Percentiles rank a stretch among this genome's conserved stretches.
Evolutionary conservation across 352 stramenopile genomes (phyloP).

Genomic region (Phytophthora europaea): DNA sequence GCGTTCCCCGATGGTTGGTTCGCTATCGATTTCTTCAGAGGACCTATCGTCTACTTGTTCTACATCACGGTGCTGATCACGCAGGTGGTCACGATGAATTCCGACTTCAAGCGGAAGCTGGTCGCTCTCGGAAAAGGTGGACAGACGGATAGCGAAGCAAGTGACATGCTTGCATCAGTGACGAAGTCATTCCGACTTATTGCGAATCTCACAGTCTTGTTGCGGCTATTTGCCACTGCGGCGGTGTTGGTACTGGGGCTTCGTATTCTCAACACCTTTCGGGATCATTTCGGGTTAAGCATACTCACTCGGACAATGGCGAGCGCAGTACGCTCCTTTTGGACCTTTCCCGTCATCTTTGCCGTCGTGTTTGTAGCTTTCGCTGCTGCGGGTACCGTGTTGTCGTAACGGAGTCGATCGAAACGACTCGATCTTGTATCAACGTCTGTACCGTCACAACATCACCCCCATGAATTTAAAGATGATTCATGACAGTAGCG

Average conservation of each 20-base stretch:
- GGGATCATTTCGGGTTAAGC: conserved; percentile 63
- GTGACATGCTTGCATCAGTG: conserved; percentile 24
- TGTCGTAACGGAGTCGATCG: too few relatives aligned
- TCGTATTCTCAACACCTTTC: conserved; percentile 59
- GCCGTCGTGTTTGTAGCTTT: conserved; percentile 69
- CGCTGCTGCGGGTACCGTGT: conserved; percentile 48
- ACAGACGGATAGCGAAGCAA: conserved; percentile 30
- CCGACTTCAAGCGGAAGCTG: conserved; percentile 54
- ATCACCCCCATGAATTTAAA: too few relatives aligned
- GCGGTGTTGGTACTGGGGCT: conserved; percentile 48
- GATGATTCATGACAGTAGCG: too few relatives aligned
- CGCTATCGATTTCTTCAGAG: conserved; percentile 36
- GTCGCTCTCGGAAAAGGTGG: conserved; percentile 42
- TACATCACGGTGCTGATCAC: conserved; percentile 59
- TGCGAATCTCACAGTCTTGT: conserved; percentile 39
- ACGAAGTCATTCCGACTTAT: conserved; percentile 40
- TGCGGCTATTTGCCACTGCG: conserved; percentile 46
- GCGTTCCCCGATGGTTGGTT: conserved; percentile 41
- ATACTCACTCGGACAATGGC: conserved; percentile 68
- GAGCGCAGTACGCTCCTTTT: conserved; percentile 55
- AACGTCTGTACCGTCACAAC: too few relatives aligned
- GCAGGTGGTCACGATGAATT: conserved; percentile 44
- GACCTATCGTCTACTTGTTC: conserved; percentile 43
- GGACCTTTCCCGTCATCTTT: conserved; percentile 68
- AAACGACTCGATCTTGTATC: too few relatives aligned